Percentiles rank a stretch among this genome's conserved stretches.
Conservation (phyloP, 768 basidiomycete genomes). For the Boletus edulis region DNA sequence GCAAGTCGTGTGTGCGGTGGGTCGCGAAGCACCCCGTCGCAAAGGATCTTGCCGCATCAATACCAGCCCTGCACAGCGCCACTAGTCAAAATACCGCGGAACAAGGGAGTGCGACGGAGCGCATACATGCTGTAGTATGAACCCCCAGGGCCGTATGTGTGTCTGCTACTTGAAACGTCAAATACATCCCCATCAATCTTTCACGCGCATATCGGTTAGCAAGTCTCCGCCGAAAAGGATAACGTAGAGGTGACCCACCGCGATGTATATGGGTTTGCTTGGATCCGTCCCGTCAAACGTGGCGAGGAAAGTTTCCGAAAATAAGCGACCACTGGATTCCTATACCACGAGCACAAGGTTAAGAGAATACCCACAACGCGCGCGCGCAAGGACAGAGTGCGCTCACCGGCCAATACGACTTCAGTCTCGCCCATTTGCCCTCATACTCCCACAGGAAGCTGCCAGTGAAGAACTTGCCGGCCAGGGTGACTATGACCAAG, state of each 20-base stretch:
- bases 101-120: slow-evolving; percentile 4
- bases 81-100: slow-evolving; percentile 24
- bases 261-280: slow-evolving; percentile 76
- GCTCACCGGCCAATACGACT: slow-evolving; percentile 63
- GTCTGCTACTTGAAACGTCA: slow-evolving; percentile 77
- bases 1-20: slow-evolving; percentile 88
- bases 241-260: slow-evolving; percentile 47
- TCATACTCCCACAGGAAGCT: slow-evolving; percentile 84
- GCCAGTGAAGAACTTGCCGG: slow-evolving; percentile 85
- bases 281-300: slow-evolving; percentile 69
- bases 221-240: not conserved
- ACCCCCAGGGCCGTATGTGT: slow-evolving; percentile 86
- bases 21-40: slow-evolving; percentile 91
- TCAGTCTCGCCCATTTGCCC: slow-evolving; percentile 56
- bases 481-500: slow-evolving; percentile 51
- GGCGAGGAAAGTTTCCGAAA: slow-evolving; percentile 69
- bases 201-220: slow-evolving; percentile 10
- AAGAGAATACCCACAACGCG: not conserved
- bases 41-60: slow-evolving; percentile 90
- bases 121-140: slow-evolving; percentile 69
- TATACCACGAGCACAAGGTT: not conserved
- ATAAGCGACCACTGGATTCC: slow-evolving; percentile 61
- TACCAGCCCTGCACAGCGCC: slow-evolving; percentile 58
- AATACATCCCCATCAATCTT: slow-evolving; percentile 92
- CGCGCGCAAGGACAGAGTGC: not conserved